Percentiles rank a stretch among this genome's conserved stretches.
Evolutionary conservation across 306 rosid species (phyloP).

Genomic region (Chamaecrista fasciculata): DNA sequence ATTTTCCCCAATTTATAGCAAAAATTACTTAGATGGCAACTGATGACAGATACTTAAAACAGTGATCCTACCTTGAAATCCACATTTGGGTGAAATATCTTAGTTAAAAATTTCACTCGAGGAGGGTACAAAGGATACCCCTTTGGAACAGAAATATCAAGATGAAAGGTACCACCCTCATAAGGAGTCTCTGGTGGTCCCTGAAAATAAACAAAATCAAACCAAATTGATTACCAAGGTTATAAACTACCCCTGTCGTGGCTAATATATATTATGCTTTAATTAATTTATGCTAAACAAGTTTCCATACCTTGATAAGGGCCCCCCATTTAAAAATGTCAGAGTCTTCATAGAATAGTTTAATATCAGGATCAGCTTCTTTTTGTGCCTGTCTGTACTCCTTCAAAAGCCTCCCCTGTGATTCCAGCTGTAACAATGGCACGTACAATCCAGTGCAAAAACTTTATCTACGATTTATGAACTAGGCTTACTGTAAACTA

Average conservation of each 20-base stretch:
- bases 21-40: background rate
- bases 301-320: constrained; percentile 58
- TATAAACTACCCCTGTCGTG: no score
- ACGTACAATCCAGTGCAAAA: background rate
- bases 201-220: constrained; percentile 35
- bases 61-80: constrained; percentile 69
- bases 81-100: constrained; percentile 93
- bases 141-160: constrained; percentile 81
- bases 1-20: background rate
- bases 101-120: constrained; percentile 88
- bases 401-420: constrained; percentile 83
- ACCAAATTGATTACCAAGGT: background rate
- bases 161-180: constrained; percentile 88
- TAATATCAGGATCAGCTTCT: constrained; percentile 82
- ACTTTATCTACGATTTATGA: no score
- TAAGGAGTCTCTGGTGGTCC: constrained; percentile 95
- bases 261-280: no score
- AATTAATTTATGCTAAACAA: no score
- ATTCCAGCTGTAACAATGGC: constrained; percentile 64
- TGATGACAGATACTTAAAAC: background rate
- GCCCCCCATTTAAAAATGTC: constrained; percentile 92
- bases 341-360: constrained; percentile 73
- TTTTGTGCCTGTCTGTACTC: constrained; percentile 94
- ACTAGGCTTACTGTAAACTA: no score
- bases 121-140: constrained; percentile 91